Evolutionary conservation across 129 eudicot genomes (phyloP).

Genomic region (Chrysanthemum seticuspe): DNA sequence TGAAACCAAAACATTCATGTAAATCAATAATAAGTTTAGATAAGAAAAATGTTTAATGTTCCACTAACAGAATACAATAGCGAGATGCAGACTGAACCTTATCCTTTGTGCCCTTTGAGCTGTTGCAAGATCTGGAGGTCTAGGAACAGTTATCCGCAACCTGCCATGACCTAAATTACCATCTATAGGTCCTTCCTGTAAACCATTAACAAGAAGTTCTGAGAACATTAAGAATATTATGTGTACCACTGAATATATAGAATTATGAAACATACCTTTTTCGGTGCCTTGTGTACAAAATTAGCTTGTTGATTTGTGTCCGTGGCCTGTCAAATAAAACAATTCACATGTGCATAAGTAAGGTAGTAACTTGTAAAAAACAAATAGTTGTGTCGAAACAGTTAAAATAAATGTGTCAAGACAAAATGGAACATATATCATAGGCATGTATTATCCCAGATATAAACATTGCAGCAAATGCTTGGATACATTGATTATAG

Average conservation of each 20-base stretch:
- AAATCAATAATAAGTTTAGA: background rate
- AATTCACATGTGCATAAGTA: conserved; percentile 11
- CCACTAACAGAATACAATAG: conserved; percentile 3
- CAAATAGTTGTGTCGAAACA: background rate
- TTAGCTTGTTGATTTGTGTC: conserved; percentile 55
- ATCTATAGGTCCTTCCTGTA: conserved; percentile 51
- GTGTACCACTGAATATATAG: background rate
- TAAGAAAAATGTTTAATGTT: conserved; percentile 1
- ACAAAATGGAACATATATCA: background rate
- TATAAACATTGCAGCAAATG: background rate
- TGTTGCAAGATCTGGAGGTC: conserved; percentile 79
- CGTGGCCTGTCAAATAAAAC: conserved; percentile 47
- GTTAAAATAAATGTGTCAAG: background rate
- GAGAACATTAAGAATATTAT: conserved; percentile 1
- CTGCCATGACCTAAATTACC: conserved; percentile 38
- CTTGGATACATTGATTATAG: background rate
- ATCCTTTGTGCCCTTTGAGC: conserved; percentile 79
- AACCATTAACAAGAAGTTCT: conserved; percentile 19
- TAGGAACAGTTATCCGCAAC: conserved; percentile 72
- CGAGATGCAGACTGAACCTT: conserved; percentile 42
- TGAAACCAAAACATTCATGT: conserved; percentile 31
- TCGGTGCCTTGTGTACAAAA: conserved; percentile 73
- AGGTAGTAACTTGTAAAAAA: conserved; percentile 4
- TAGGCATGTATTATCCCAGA: background rate
- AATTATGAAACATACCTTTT: conserved; percentile 50